A percentile compares a stretch with the other conserved stretches of the same genome.
Evolutionary conservation across 2,329 filamentous ascomycete genomes (phyloP).

Genomic region (Helotiales sp.): DNA sequence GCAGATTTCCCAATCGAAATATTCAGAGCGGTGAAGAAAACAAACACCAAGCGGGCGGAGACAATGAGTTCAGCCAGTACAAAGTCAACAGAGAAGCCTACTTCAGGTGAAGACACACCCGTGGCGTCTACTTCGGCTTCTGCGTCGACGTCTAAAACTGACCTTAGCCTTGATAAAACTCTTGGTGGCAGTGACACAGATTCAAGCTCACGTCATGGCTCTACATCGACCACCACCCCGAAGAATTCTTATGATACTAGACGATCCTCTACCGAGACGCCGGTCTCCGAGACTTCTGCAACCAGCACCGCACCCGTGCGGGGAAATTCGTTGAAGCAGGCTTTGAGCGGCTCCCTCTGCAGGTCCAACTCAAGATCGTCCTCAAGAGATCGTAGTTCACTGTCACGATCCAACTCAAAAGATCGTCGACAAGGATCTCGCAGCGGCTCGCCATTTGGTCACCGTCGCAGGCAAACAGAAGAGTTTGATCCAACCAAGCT

Average conservation of each 20-base stretch:
- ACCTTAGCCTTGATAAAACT: constrained; percentile 22
- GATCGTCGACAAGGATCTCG: constrained; percentile 28
- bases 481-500: constrained; percentile 44
- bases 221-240: constrained; percentile 22
- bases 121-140: constrained; percentile 22
- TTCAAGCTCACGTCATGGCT: constrained; percentile 11
- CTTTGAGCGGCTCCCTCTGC: constrained; percentile 38
- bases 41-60: constrained; percentile 25
- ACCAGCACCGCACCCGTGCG: constrained; percentile 31
- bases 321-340: constrained; percentile 39
- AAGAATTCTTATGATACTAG: constrained; percentile 38
- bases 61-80: constrained; percentile 7
- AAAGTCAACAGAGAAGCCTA: constrained; percentile 18
- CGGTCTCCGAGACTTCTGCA: constrained; percentile 27
- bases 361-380: constrained; percentile 33
- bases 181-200: constrained; percentile 9
- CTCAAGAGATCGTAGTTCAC: constrained; percentile 26
- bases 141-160: constrained; percentile 23
- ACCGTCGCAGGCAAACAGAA: constrained; percentile 27
- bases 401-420: constrained; percentile 30
- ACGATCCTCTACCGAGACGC: constrained; percentile 29
- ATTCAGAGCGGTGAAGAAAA: constrained; percentile 49
- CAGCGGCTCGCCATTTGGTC: constrained; percentile 34
- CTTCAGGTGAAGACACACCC: constrained; percentile 24
- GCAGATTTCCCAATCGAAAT: constrained; percentile 71